A percentile compares a stretch with the other conserved stretches of the same genome.
Conservation (phyloP, 2,329 filamentous ascomycete genomes). For the Diaporthe vaccinii region DNA sequence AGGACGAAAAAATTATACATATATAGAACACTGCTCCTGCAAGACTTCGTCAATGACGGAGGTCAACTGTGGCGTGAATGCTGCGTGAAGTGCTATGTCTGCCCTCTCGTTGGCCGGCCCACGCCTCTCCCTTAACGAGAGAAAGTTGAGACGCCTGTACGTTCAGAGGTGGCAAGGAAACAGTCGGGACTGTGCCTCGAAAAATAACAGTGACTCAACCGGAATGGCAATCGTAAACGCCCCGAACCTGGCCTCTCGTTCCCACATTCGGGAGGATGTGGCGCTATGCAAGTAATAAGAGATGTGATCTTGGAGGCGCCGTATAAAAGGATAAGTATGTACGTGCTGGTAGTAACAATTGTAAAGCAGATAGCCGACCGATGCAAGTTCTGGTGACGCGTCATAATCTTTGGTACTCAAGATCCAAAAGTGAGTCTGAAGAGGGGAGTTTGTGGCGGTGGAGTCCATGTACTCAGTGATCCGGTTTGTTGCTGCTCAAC, state of each 20-base stretch:
- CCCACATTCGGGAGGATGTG: slow-evolving; percentile 21
- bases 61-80: not conserved
- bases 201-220: not conserved
- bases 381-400: slow-evolving; percentile 37
- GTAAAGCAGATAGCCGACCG: slow-evolving; percentile 37
- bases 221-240: slow-evolving; percentile 27
- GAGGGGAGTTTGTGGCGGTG: slow-evolving; percentile 6
- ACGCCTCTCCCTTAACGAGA: not conserved
- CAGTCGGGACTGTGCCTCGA: not conserved
- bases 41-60: not conserved
- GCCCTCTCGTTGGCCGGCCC: not conserved
- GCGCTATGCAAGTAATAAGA: slow-evolving; percentile 40
- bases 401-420: slow-evolving; percentile 3
- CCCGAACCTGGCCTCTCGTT: slow-evolving; percentile 30
- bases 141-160: not conserved
- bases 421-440: not conserved
- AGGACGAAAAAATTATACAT: slow-evolving; percentile 30
- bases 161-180: not conserved
- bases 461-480: not conserved
- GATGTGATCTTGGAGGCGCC: slow-evolving; percentile 36
- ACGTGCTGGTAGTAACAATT: slow-evolving; percentile 34
- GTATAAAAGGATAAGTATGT: slow-evolving; percentile 8
- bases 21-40: not conserved
- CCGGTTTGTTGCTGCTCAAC: not conserved
- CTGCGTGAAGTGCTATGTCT: not conserved